Evolutionary conservation across 1,284 basidiomycete genomes (phyloP), one percentile per base, ranked within the genome.

Genomic region (Xanthoconium separans): DNA sequence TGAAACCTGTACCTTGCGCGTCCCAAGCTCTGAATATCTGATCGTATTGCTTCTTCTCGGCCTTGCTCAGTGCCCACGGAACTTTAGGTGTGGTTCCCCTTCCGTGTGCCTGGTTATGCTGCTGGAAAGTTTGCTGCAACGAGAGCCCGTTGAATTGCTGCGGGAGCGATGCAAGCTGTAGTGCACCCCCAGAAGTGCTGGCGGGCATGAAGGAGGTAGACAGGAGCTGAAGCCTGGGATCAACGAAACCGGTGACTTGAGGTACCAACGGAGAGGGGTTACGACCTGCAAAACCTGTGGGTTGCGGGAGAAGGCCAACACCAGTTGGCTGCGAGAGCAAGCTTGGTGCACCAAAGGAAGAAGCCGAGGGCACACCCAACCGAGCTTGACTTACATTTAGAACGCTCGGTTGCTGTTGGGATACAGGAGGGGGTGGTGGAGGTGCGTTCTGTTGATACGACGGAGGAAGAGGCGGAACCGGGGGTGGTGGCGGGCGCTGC

Each of bases 11-110:
- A 20, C 84, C 82, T 41, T 83, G 79, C 2, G 84, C 75, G 70
- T 98, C 96, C 97, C 96, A 99, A 27, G 93, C 91, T 54, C 96
- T 80, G 77, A 99, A 99, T 66, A 98, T 96, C 68, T 91, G 84
- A 70, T 98, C 94, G 68, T 99, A 99, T 64, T 89, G 90, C 78
- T 98, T 98, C 79, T 95, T 95, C 77, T 99, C 96, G 36, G 87
- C 84, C 70, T 91, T 91, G 20, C 85, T 87, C 53, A 98, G 76
- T 0, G 87, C 82, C 96, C 97, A 99, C 0, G 93, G 87, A 24
- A 98, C 80, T 64, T 85, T 87, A 24, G 91, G 91, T 16, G 85
- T 77, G 3, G 82, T 34, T 2, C 68, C 73, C 36, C 84, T 82
- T 1, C 90, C 87, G 7, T 86, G 81, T 55, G 87, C 81, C 70